Percentiles rank a stretch among this genome's conserved stretches.
These are phyloP conservation scores for Dichotomopilus funicola DNA, from an alignment of 2,329 filamentous ascomycete genomes.

Conservation along the genomic window DNA sequence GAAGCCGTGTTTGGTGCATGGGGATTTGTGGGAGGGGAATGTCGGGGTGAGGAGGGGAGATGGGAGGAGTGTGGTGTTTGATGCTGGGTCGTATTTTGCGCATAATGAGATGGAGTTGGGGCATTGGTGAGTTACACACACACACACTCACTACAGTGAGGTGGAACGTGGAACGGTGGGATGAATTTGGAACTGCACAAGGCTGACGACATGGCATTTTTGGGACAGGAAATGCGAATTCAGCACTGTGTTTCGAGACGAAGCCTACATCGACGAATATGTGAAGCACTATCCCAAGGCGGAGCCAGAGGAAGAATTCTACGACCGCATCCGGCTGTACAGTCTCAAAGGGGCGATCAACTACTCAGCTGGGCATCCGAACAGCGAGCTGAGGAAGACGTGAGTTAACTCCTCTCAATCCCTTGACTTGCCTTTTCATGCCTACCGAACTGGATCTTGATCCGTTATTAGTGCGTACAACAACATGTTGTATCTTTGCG, in stretches of 20 bases:
- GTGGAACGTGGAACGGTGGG: too few species aligned
- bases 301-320: slow-evolving; percentile 14
- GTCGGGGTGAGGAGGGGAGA: slow-evolving; percentile 28
- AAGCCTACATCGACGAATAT: slow-evolving; percentile 11
- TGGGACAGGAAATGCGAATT: slow-evolving; percentile 4
- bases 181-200: too few species aligned
- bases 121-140: slow-evolving; percentile 21
- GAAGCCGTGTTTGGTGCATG: slow-evolving; percentile 32
- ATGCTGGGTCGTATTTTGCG: slow-evolving; percentile 33
- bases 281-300: slow-evolving; percentile 6
- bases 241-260: slow-evolving; percentile 3
- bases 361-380: slow-evolving; percentile 14
- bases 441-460: background rate
- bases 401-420: background rate
- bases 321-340: slow-evolving; percentile 20
- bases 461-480: background rate
- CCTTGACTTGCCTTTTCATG: background rate
- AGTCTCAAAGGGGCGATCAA: slow-evolving; percentile 14
- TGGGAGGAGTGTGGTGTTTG: slow-evolving; percentile 31
- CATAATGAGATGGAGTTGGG: slow-evolving; percentile 36
- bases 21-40: slow-evolving; percentile 38
- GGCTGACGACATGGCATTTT: too few species aligned
- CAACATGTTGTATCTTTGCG: slow-evolving; percentile 7
- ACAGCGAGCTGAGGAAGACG: slow-evolving; percentile 7
- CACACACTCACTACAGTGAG: too few species aligned